Evolutionary conservation across 768 basidiomycete genomes (phyloP).

Genomic region (Daedalea quercina): DNA sequence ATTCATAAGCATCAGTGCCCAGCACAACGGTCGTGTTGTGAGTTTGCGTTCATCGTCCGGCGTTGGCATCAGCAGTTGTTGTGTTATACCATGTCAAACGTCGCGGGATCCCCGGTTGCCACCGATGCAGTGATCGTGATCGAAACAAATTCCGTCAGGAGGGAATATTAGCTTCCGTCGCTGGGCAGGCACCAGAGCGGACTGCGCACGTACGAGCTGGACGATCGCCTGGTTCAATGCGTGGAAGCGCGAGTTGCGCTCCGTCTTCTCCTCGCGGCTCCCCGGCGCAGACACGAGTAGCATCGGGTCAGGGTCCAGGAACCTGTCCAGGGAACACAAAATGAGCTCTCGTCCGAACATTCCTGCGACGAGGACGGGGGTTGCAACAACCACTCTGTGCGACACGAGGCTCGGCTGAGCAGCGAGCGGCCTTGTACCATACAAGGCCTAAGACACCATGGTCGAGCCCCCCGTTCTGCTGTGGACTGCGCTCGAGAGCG

Average conservation of each 20-base stretch:
- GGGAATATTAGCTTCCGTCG: not conserved
- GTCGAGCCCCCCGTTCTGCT: not conserved
- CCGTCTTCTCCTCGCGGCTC: constrained; percentile 42
- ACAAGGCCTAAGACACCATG: not conserved
- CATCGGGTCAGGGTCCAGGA: constrained; percentile 92
- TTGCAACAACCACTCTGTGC: not conserved
- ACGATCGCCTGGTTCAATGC: constrained; percentile 93
- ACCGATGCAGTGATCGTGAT: no score
- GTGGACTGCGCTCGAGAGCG: no score
- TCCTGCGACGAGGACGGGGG: no score
- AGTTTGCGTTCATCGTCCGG: no score
- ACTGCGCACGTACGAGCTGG: constrained; percentile 59
- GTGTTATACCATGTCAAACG: no score
- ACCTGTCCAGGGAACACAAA: constrained; percentile 34
- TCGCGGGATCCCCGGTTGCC: no score
- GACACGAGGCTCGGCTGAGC: not conserved
- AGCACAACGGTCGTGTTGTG: not conserved
- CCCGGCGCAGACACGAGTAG: constrained; percentile 66
- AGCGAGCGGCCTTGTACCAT: not conserved
- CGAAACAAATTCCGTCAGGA: not conserved
- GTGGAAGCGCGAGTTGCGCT: constrained; percentile 77
- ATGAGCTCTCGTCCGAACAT: not conserved
- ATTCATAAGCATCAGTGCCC: not conserved
- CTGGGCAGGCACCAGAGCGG: not conserved
- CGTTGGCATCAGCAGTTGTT: no score